These are phyloP conservation scores for Euphrasia confusa DNA, from an alignment of 257 asterid genomes.

Conservation along the genomic window DNA sequence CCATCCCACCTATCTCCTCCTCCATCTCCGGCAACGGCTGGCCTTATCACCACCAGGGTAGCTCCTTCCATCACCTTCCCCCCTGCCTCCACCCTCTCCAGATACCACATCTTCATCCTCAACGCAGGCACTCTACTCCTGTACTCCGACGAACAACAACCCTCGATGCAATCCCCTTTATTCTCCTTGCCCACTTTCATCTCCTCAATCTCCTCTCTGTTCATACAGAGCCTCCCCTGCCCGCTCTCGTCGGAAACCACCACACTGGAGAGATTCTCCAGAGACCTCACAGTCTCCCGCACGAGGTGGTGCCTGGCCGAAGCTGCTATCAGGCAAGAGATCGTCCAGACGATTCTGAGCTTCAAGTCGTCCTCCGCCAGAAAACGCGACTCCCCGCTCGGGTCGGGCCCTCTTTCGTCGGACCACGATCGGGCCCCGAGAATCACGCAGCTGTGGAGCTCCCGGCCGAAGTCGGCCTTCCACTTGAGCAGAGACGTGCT, in stretches of 20 bases:
- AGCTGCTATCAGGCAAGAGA: conserved; percentile 64
- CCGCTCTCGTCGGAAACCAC: conserved; percentile 48
- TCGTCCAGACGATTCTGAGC: conserved; percentile 58
- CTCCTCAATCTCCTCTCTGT: conserved; percentile 42
- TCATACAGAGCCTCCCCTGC: conserved; percentile 53
- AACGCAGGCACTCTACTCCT: conserved; percentile 53
- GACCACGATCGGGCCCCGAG: not conserved
- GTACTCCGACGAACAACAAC: conserved; percentile 8
- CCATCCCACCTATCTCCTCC: conserved; percentile 21
- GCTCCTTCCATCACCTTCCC: conserved; percentile 65
- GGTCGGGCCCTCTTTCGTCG: not conserved
- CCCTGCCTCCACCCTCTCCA: conserved; percentile 51
- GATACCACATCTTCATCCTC: conserved; percentile 74
- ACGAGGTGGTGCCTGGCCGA: conserved; percentile 56
- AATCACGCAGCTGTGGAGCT: not conserved
- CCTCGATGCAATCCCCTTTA: conserved; percentile 4
- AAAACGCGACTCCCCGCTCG: conserved; percentile 19
- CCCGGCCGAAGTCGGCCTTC: conserved; percentile 70
- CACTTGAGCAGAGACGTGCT: conserved; percentile 43
- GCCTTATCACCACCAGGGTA: conserved; percentile 54
- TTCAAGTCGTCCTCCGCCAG: conserved; percentile 51
- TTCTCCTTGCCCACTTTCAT: conserved; percentile 26
- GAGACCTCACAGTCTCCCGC: conserved; percentile 33
- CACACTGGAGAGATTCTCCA: conserved; percentile 30
- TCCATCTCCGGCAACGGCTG: conserved; percentile 29